Evolutionary conservation across 176 grass and related monocot genomes (phyloP).

Genomic region (Bonia amplexicaulis): DNA sequence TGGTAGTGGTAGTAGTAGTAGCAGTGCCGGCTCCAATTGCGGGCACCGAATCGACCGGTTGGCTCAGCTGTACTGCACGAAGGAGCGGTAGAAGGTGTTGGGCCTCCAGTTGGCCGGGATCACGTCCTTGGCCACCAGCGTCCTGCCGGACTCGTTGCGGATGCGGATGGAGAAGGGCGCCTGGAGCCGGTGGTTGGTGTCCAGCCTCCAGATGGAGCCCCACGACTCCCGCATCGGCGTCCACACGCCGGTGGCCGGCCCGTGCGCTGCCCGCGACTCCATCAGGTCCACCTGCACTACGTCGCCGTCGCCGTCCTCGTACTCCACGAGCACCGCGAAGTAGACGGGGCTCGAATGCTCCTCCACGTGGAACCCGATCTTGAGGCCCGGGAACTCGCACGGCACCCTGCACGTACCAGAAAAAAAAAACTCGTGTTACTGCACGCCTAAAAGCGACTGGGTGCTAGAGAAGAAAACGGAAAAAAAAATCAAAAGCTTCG

Average conservation of each 20-base stretch:
- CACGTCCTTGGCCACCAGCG: constrained; percentile 53
- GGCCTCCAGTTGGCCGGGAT: constrained; percentile 81
- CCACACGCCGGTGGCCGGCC: constrained; percentile 28
- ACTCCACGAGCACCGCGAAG: constrained; percentile 74
- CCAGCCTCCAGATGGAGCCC: constrained; percentile 67
- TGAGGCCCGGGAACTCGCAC: constrained; percentile 73
- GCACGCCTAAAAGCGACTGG: not conserved
- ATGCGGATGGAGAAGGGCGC: constrained; percentile 76
- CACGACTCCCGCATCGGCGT: constrained; percentile 69
- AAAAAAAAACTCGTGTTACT: not conserved
- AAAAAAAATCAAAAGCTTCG: not conserved
- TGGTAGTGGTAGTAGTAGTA: not conserved
- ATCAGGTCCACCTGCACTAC: constrained; percentile 75
- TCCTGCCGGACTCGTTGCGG: constrained; percentile 72
- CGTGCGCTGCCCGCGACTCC: constrained; percentile 40
- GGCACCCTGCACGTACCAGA: constrained; percentile 48
- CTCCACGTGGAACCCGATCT: constrained; percentile 82
- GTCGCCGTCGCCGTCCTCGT: constrained; percentile 93
- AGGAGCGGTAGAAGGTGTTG: constrained; percentile 64
- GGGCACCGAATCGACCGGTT: not conserved
- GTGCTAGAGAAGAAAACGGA: not conserved
- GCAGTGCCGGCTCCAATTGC: not conserved
- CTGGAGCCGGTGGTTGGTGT: constrained; percentile 54
- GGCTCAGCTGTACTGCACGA: constrained; percentile 72
- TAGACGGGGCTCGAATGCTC: constrained; percentile 69